Evolutionary conservation across 306 rosid species (phyloP).

Genomic region (Prunus armeniaca): DNA sequence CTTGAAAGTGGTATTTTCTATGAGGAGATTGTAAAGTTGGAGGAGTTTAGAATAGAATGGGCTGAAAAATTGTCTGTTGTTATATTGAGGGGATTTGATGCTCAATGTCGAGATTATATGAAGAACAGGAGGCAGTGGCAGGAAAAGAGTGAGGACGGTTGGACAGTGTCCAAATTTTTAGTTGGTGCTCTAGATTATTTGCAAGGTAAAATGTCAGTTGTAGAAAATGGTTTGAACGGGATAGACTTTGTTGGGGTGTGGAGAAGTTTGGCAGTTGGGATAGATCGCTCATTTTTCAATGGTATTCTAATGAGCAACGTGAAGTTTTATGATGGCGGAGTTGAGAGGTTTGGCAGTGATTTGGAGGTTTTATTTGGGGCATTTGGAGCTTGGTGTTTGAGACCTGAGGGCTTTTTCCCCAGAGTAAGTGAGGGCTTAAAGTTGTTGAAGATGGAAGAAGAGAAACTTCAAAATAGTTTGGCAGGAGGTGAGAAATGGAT

Average conservation of each 20-base stretch:
- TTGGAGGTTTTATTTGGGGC: conserved; percentile 76
- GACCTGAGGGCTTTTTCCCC: conserved; percentile 89
- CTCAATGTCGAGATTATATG: conserved; percentile 64
- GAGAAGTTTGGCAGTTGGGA: conserved; percentile 84
- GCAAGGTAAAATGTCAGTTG: conserved; percentile 53
- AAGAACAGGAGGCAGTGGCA: conserved; percentile 91
- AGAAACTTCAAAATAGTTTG: conserved; percentile 41
- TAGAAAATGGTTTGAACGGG: conserved; percentile 62
- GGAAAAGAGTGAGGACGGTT: conserved; percentile 71
- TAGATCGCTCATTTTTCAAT: conserved; percentile 57
- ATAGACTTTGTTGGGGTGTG: conserved; percentile 74
- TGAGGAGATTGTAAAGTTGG: conserved; percentile 59
- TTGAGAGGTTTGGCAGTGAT: conserved; percentile 64
- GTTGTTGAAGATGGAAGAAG: conserved; percentile 64
- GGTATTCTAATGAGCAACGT: conserved; percentile 56
- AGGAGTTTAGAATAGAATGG: conserved; percentile 72
- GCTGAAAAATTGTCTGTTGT: conserved; percentile 67
- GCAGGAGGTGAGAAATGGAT: conserved; percentile 62
- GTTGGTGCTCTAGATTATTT: conserved; percentile 72
- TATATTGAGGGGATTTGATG: conserved; percentile 85
- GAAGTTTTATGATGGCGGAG: conserved; percentile 64
- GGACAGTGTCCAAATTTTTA: conserved; percentile 70
- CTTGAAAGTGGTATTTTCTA: conserved; percentile 53
- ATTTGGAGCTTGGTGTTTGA: conserved; percentile 77
- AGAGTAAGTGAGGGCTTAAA: conserved; percentile 66